Base-by-base conservation (phyloP, 2,329 filamentous ascomycete genomes). In the Scytalidium sp. region DNA sequence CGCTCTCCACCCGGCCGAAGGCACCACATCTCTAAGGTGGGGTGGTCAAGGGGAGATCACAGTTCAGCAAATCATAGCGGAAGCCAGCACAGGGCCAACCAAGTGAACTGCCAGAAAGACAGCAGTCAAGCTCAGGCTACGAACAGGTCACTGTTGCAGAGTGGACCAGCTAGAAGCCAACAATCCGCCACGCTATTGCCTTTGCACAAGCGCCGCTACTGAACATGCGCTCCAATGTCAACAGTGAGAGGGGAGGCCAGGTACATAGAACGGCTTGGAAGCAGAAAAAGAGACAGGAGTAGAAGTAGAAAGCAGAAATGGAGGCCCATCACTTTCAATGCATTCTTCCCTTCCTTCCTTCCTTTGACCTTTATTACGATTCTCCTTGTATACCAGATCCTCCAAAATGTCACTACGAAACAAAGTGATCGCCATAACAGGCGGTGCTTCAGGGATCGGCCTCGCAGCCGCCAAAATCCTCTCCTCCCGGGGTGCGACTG, bases 381-480 rank as follows among this genome's bases (percentile, higher is more conserved):
- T 8, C 39, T 41, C n/a, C 43, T n/a, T 49, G n/a, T n/a, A n/a
- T n/a, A n/a, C n/a, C n/a, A n/a, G n/a, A n/a, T n/a, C n/a, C n/a
- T n/a, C n/a, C 48, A 53, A 52, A 3, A 63, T 61, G 59, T 57
- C 61, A 1, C 51, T 63, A 43, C 41, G 59, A 57, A 72, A 67
- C 51, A 76, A 78, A 51, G 83, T 80, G 5, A 88, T 89, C 50
- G 76, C 93, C 50, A 89, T 94, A 66, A 93, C 87, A 0, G 90
- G 89, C 54, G 88, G 83, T 19, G 87, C 86, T 2, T 87, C 83
- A 6, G 88, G 89, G 19, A 85, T 94, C 50, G 88, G 89, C 15
- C 81, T 88, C 43, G 86, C 88, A 1, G 80, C 91, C 3, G 86
- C 88, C 2, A 81, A 84, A 62, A 49, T 62, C 27, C 47, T 60